phyloP scores from a whole-genome alignment of 768 basidiomycete genomes.

The Kwoniella sp. region DNA sequence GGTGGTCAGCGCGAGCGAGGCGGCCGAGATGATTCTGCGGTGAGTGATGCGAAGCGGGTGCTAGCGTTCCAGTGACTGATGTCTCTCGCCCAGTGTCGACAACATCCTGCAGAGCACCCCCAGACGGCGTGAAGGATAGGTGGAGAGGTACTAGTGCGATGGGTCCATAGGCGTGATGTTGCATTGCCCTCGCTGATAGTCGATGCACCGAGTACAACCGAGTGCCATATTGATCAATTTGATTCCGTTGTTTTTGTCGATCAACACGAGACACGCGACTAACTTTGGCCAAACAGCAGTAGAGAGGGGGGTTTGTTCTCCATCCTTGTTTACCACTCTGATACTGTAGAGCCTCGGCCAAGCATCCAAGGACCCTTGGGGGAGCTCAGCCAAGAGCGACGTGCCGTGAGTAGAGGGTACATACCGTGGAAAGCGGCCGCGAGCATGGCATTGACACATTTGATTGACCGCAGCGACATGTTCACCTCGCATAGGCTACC shows the following conservation, averaged over 20 bases:
- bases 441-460: background rate
- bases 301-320: too few species aligned
- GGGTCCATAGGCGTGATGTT: background rate
- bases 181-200: background rate
- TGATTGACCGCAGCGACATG: background rate
- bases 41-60: constrained; percentile 36
- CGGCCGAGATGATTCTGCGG: constrained; percentile 98
- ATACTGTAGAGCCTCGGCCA: too few species aligned
- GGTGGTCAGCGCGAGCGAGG: constrained; percentile 87
- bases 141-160: background rate
- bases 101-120: constrained; percentile 84
- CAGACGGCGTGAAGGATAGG: constrained; percentile 63
- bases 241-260: too few species aligned
- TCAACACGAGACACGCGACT: too few species aligned
- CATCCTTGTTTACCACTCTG: too few species aligned
- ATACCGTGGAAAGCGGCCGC: background rate
- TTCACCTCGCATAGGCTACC: constrained; percentile 1
- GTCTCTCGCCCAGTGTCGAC: constrained; percentile 63
- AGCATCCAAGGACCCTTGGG: too few species aligned
- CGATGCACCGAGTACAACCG: too few species aligned
- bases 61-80: background rate
- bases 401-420: background rate
- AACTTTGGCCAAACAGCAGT: too few species aligned
- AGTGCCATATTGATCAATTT: too few species aligned
- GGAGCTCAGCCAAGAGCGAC: too few species aligned